A percentile compares a stretch with the other conserved stretches of the same genome.
Evolutionary conservation across 257 asterid species (phyloP).

Genomic region (Sherardia arvensis): DNA sequence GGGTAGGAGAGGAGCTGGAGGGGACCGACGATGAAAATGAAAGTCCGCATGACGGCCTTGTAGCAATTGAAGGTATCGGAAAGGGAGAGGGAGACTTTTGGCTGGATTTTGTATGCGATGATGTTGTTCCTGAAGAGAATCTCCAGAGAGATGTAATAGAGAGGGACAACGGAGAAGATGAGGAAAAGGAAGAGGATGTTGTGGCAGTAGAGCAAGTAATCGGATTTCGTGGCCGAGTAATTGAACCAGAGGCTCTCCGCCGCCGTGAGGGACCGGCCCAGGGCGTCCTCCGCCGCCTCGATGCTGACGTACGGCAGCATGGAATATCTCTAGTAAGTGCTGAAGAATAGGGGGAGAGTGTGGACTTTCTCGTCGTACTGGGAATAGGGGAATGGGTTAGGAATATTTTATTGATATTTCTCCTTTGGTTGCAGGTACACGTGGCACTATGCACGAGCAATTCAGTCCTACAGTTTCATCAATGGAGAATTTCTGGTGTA

Average conservation of each 20-base stretch:
- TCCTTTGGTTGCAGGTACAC: no score
- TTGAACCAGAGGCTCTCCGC: slow-evolving; percentile 77
- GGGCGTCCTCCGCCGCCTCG: slow-evolving; percentile 62
- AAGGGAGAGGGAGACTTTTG: slow-evolving; percentile 56
- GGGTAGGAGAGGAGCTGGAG: slow-evolving; percentile 89
- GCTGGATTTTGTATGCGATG: slow-evolving; percentile 59
- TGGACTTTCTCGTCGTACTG: background rate
- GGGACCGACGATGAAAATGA: slow-evolving; percentile 81
- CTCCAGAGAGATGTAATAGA: slow-evolving; percentile 59
- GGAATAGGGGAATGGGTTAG: background rate
- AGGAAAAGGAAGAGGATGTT: slow-evolving; percentile 75
- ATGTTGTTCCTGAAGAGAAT: slow-evolving; percentile 29
- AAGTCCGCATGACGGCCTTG: slow-evolving; percentile 82
- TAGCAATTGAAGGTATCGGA: slow-evolving; percentile 60
- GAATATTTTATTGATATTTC: no score
- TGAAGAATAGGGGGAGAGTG: no score
- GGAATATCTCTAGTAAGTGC: background rate
- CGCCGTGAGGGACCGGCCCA: slow-evolving; percentile 62
- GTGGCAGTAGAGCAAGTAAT: slow-evolving; percentile 82
- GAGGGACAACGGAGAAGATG: slow-evolving; percentile 66
- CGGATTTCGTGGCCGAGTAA: slow-evolving; percentile 79
- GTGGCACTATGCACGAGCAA: no score
- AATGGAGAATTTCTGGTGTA: no score
- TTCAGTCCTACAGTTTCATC: no score
- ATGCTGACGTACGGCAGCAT: slow-evolving; percentile 84